A percentile compares a stretch with the other conserved stretches of the same genome.
Evolutionary conservation across 2,329 filamentous ascomycete genomes (phyloP).

Genomic region (Pseudohalonectria lignicola): DNA sequence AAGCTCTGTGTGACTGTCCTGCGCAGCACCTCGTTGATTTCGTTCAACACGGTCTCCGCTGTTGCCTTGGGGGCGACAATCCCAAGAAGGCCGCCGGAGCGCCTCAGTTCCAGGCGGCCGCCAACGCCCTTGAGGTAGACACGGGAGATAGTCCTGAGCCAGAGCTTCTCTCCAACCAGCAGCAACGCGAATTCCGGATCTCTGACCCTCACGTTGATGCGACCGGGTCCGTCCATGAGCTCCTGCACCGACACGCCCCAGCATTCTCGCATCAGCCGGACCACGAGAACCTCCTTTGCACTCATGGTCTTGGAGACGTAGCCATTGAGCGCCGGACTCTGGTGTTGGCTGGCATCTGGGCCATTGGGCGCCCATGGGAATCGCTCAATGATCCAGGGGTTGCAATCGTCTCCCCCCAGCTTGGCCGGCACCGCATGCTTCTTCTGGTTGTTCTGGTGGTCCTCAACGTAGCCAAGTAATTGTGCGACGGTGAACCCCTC

Average conservation of each 20-base stretch:
- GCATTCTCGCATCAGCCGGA: conserved; percentile 32
- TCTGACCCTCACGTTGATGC: conserved; percentile 24
- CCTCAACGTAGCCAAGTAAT: conserved; percentile 28
- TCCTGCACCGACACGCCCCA: conserved; percentile 41
- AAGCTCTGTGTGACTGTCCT: conserved; percentile 10
- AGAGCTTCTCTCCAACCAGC: conserved; percentile 23
- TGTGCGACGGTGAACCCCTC: conserved; percentile 36
- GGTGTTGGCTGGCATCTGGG: conserved; percentile 7
- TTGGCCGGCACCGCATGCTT: too few species aligned
- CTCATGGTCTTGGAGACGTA: conserved; percentile 16
- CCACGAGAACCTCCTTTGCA: conserved; percentile 28
- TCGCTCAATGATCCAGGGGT: conserved; percentile 28
- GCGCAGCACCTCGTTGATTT: conserved; percentile 19
- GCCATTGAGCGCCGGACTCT: conserved; percentile 13
- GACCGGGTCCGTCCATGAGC: conserved; percentile 28
- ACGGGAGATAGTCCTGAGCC: conserved; percentile 19
- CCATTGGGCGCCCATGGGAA: conserved; percentile 29
- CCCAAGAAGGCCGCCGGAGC: conserved; percentile 16
- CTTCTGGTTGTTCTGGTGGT: too few species aligned
- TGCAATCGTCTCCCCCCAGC: conserved; percentile 1
- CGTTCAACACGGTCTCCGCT: conserved; percentile 21
- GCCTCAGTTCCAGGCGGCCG: conserved; percentile 25
- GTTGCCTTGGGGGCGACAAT: conserved; percentile 23
- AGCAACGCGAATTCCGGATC: conserved; percentile 31
- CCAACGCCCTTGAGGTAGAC: conserved; percentile 16